Base-by-base conservation (phyloP, 768 basidiomycete genomes). In the Pilatotrama ljubarskyi region DNA sequence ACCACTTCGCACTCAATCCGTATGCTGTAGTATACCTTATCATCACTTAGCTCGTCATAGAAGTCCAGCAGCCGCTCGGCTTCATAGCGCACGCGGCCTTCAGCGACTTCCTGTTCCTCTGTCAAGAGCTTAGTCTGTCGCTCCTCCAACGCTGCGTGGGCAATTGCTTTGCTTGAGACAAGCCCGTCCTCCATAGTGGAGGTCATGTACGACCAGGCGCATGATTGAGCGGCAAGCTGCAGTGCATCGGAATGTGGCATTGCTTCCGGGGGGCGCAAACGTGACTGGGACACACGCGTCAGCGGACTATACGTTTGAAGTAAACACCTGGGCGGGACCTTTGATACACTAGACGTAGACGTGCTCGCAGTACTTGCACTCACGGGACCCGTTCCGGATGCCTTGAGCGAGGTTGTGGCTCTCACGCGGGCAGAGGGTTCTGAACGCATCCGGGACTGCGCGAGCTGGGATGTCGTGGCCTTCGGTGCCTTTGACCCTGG, bases 161-260 rank as follows among this genome's bases (percentile, higher is more conserved):
- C 78, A 17, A 71, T 55, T 46, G 72, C 8, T 63, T 66, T 80
- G 75, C 13, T 80, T 73, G 15, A 69, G 60, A 18, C 62, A 65
- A 84, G 80, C 55, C 78, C 80, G 2, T 80, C 80, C 15, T 84
- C 81, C 32, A 86, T 71, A 1, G 80, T 81, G 11, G 82, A 79
- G 5, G 77, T 76, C 84, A 88, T 86, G 63, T 81, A 82, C 26
- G 80, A 58, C 85, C 85, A 87, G 60, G 85, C 80, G 60, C 84
- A 82, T 17, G 77, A 69, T 57, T 84, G 82, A 13, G 83, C 81
- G 1, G 80, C 81, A 5, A 80, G 67, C 63, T 83, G 79, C 13
- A 83, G 68, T 14, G 78, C 63, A 46, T 71, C 70, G n/a, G 54
- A 10, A 29, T 41, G 49, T 13, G 24, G 37, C 17, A 36, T 8